Base-by-base conservation (phyloP, 1,284 basidiomycete genomes). In the Cystobasidiaceae sp. region DNA sequence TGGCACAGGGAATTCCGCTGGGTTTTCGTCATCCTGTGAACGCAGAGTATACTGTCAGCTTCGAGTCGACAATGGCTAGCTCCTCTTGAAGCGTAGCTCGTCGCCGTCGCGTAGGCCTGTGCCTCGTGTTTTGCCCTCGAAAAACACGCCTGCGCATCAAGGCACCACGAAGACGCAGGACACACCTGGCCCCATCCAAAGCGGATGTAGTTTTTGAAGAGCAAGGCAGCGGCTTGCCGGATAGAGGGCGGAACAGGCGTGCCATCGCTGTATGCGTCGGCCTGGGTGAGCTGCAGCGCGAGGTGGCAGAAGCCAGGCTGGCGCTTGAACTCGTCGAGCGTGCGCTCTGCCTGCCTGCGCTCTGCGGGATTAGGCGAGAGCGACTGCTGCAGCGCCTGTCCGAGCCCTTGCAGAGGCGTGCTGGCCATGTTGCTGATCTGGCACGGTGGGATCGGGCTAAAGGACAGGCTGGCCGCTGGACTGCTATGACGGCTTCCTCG, bases 191-290 rank as follows among this genome's bases (percentile, higher is more conserved):
- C 86, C 92, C 92, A 96, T 77, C 86, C 82, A 43, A 84, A 79
- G 76, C 88, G 91, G 58, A 90, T 83, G 23, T 86, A 82, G 75
- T 94, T 94, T 80, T 94, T 96, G 69, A 94, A 85, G 78, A 88
- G 92, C 48, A 94, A 85, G 65, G 87, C 86, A 1, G 84, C 92
- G 2, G 90, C 85, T 64, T 93, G 84, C 71, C 90, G 81, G 37
- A 89, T 64, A 62, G 67, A 84, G 2, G 25, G 48, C 30, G 43
- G 34, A 43, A 48, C 56, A 39, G 48, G 43, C 25, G 52, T 34
- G 32, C 49, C 43, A 50, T 69, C 84, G 75, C 87, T 83, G 73
- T 86, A 83, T 1, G 84, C 78, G 37, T 80, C 75, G 71, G 88
- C 82, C 68, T 93, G 83, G 63, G 91, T 84, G 67, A 93, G 83